Evolutionary conservation across 169 alveolate genomes (phyloP), one percentile per base, ranked within the genome.

Genomic region (Babesia ovis): DNA sequence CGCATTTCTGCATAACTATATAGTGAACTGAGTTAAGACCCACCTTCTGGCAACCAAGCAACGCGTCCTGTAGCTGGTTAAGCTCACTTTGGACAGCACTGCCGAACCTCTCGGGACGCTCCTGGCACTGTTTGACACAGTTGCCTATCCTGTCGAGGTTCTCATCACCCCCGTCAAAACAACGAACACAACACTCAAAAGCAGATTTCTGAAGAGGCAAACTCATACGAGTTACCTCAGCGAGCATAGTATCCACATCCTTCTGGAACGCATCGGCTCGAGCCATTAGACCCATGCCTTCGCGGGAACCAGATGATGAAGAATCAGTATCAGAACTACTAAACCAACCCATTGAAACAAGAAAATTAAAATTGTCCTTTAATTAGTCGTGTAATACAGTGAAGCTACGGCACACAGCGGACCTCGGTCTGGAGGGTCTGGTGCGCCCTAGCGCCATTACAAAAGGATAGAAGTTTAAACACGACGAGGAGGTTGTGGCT

Each of bases 41-140:
- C 45, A 86, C 92, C 77, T 86, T 88, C 34, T 86, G 92, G 23
- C 92, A 86, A 16, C 84, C 74, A 45, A 74, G 79, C 16, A 86
- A 73, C 27, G 70, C 72, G 37, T 71, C 80, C 51, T 86, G 92
- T 27, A 86, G 76, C 60, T 86, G 85, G 48, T 86, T 85, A 57
- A 86, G 83, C 59, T 86, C 92, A 45, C 71, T 62, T 46, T 86
- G 92, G 35, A 86, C 92, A n/a, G 77, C 87, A 68, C 76, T 83
- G 29, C 88, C 92, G 55, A 86, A 86, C 32, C 79, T 80, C 59
- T 86, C 90, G 4, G 92, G 88, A n/a, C 79, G 76, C 37, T 69
- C 73, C 66, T 86, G 92, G 60, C 92, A 86, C 71, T 71, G 81
- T 54, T 86, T 86, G 20, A 86, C 89, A 50, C 92, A 86, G 58